Evolutionary conservation across 2,329 filamentous ascomycete species (phyloP), one percentile per base, ranked within the genome.

Genomic region (Elsinoe necatrix): DNA sequence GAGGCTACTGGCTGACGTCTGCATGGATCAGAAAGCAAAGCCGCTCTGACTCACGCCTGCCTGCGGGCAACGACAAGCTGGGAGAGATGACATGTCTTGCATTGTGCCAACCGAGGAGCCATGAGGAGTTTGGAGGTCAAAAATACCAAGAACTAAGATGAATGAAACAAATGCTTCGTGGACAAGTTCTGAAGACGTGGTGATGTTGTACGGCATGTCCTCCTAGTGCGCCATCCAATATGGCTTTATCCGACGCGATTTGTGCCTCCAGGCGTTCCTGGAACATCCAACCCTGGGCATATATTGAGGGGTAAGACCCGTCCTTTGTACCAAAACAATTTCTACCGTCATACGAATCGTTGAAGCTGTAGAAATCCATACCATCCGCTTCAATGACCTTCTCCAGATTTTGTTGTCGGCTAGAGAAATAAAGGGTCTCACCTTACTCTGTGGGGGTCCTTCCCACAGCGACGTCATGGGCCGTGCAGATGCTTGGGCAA

Each of bases 401-500:
- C 23, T 50, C 11, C 25, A 34, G 25, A 31, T 25, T 50, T 34
- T 18, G 45, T 16, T 35, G 16, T 31, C 45, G 45, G 18, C 18
- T 45, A n/a, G 14, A 21, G 20, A 45, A 25, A 23, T 12, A 14
- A 18, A 45, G 41, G 41, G 45, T 31, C 25, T 18, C 34, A 11
- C 27, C 43, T 34, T 20, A 31, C 23, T 18, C 31, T 27, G 48
- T 52, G 48, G 31, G 48, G 48, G 29, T 18, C n/a, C 14, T n/a
- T 25, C 20, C 14, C 25, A 29, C n/a, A 34, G 47, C 47, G 48
- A 52, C 48, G 48, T 52, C 48, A 52, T 52, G 48, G 29, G 48
- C 48, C 48, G 48, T 52, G 48, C 48, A 39, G 48, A 39, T 52
- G 48, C 48, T 52, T 52, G 31, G 48, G 41, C 14, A 12, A n/a